Evolutionary conservation across 495 filamentous ascomycete genomes (phyloP), one percentile per base, ranked within the genome.

Genomic region (Cladorrhinum samala): DNA sequence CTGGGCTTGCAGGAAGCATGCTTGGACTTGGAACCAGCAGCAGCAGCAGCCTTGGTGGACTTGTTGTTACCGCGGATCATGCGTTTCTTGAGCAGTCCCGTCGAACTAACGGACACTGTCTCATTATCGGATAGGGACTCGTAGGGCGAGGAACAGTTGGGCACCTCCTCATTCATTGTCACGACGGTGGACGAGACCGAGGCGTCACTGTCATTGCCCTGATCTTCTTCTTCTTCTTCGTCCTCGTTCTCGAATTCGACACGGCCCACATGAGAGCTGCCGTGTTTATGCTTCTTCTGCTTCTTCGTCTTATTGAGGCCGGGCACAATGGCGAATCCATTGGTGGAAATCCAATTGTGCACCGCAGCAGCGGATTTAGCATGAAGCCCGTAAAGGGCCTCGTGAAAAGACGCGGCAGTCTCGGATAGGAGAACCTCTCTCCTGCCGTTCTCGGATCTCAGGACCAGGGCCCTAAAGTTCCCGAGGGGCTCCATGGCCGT

Each of bases 321-420:
- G 2, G 55, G 48, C 9, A 58, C 60, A 14, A 57, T 48, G 2
- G 51, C 58, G 52, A 68, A 73, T n/a, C 72, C 71, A 25, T 69
- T 63, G 53, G 55, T 60, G 20, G 46, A 48, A 40, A 72, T 65
- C 53, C 72, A 65, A 33, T 72, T 54, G 46, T 73, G 66, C 13
- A 65, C 62, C 1, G 66, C 71, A 30, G 71, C 63, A 33, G 68
- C 70, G 1, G 66, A 68, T 48, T 68, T 68, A 13, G 52, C 46
- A 24, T 68, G 67, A 5, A 75, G 66, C 13, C 56, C 58, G 18
- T 64, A 53, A 16, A 68, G 30, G 13, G 59, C 61, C 11, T 63
- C 59, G 18, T 42, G 13, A 33, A 57, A 16, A 8, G 55, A 59
- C 7, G 51, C 20, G 13, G 44, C 65, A 0, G 54, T 52, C 37